These are phyloP conservation scores for Colletotrichum karsti DNA, from an alignment of 2,329 filamentous ascomycete genomes.

Conservation along the genomic window DNA sequence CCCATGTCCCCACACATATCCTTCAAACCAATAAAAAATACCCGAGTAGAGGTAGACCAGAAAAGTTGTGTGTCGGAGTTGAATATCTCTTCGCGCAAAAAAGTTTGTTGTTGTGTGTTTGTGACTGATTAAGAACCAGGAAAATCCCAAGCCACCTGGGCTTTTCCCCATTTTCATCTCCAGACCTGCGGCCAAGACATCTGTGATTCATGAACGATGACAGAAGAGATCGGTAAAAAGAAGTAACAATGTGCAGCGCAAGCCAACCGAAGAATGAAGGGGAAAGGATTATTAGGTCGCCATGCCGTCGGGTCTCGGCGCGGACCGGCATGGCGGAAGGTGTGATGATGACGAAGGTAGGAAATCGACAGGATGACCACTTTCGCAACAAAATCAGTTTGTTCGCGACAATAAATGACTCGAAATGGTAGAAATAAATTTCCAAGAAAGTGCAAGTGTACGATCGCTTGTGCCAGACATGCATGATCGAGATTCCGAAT, in stretches of 20 bases:
- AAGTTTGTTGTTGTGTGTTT: background rate
- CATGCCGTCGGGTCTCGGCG: conserved; percentile 16
- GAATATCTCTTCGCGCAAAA: conserved; percentile 19
- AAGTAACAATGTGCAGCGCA: conserved; percentile 31
- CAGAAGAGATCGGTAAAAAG: conserved; percentile 38
- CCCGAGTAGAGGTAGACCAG: conserved; percentile 12
- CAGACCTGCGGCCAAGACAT: conserved; percentile 26
- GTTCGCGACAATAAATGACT: conserved; percentile 29
- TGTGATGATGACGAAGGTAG: conserved; percentile 2
- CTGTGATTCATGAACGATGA: conserved; percentile 32
- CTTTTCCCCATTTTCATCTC: conserved; percentile 44
- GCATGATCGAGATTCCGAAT: conserved; percentile 61
- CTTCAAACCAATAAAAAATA: conserved; percentile 26
- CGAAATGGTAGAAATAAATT: conserved; percentile 34
- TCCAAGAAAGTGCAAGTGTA: conserved; percentile 43
- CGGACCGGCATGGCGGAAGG: background rate
- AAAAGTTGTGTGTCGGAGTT: conserved; percentile 15
- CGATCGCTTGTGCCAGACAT: conserved; percentile 69
- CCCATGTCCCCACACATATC: conserved; percentile 8
- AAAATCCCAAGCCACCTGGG: conserved; percentile 47
- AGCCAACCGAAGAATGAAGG: conserved; percentile 23
- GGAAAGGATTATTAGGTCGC: conserved; percentile 24
- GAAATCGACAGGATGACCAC: background rate
- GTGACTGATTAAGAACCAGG: conserved; percentile 31
- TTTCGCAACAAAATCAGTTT: conserved; percentile 8